A percentile compares a stretch with the other conserved stretches of the same genome.
These are phyloP conservation scores for Glycine soja DNA, from an alignment of 306 rosid species.

Conservation along the genomic window DNA sequence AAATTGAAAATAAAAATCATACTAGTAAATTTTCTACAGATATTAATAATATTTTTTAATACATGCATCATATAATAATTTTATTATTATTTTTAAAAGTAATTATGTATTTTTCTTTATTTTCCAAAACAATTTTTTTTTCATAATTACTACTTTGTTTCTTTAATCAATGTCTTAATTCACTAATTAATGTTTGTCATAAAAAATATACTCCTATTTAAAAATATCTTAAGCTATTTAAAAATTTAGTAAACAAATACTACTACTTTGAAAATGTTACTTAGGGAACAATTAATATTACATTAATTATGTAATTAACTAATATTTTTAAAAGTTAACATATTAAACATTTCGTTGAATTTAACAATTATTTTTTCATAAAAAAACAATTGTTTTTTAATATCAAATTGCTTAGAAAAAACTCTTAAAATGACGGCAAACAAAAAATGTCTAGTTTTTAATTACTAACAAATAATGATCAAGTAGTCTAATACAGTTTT, in stretches of 20 bases:
- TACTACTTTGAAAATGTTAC: too few species aligned
- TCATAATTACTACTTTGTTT: too few species aligned
- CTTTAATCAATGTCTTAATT: background rate
- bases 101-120: background rate
- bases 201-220: background rate
- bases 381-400: too few species aligned
- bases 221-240: background rate
- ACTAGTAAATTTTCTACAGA: background rate
- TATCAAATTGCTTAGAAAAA: background rate
- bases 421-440: background rate
- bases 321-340: background rate
- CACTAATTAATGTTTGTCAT: background rate
- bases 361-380: background rate
- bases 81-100: too few species aligned
- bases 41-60: background rate
- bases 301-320: too few species aligned
- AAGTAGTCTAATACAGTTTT: background rate
- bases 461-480: background rate
- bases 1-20: background rate
- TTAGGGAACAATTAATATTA: background rate
- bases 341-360: background rate
- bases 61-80: background rate
- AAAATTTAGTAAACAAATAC: background rate
- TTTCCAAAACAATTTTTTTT: background rate
- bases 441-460: background rate